Percentiles rank a stretch among this genome's conserved stretches.
Evolutionary conservation across 495 filamentous ascomycete species (phyloP).

Genomic region (Aspergillus baeticus): DNA sequence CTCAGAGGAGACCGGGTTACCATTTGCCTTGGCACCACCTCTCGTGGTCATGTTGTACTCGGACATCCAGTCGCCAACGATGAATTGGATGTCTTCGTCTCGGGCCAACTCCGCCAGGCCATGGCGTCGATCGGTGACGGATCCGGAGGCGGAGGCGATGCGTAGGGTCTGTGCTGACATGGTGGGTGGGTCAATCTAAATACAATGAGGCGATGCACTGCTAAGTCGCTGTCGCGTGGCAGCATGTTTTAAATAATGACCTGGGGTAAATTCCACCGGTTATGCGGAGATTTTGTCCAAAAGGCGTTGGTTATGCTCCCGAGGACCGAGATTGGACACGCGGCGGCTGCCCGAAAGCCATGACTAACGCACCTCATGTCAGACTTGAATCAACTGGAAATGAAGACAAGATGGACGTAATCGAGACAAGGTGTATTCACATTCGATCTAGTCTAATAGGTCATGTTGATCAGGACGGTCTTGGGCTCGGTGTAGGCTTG

Average conservation of each 20-base stretch:
- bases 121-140: slow-evolving; percentile 40
- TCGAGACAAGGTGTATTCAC: no score
- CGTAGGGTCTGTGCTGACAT: not conserved
- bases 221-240: no score
- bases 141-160: slow-evolving; percentile 29
- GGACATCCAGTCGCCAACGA: slow-evolving; percentile 46
- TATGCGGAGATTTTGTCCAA: no score
- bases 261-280: no score
- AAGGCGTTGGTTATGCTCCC: no score
- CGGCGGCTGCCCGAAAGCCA: no score
- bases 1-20: not conserved
- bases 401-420: no score
- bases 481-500: slow-evolving; percentile 1
- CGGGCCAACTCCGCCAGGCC: slow-evolving; percentile 37
- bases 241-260: not conserved
- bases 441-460: not conserved
- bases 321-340: not conserved
- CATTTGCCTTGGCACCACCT: slow-evolving; percentile 21
- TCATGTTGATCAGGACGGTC: slow-evolving; percentile 9
- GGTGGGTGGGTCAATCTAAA: not conserved
- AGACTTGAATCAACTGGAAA: no score
- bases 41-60: slow-evolving; percentile 41
- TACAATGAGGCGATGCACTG: no score
- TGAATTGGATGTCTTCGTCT: slow-evolving; percentile 42
- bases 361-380: no score